Evolutionary conservation across 2,329 filamentous ascomycete genomes (phyloP), one percentile per base, ranked within the genome.

Genomic region (Botrytis sinoallii): DNA sequence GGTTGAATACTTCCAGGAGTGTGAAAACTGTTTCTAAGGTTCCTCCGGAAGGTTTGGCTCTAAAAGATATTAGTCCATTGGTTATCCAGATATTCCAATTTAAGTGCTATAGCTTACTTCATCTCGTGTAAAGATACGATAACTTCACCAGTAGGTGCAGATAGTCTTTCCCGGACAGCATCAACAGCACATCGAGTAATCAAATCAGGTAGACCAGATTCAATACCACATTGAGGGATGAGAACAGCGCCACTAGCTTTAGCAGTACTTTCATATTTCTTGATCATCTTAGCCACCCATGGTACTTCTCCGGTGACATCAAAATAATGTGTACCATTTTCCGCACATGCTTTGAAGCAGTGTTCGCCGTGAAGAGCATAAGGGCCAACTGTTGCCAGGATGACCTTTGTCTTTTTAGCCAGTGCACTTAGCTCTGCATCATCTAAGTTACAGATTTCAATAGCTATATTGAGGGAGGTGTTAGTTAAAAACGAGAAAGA

Each of bases 1-100:
- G 69, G 35, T 83, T 82, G 78, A 86, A 90, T 64, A 82, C 81
- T 40, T 91, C 89, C 73, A 89, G 84, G 35, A 90, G 76, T 65
- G 81, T 86, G 22, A 98, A 81, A 6, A 90, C 84, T 0, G 93
- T 94, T 48, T 88, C 86, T 7, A 95, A 82, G 2, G 92, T 91
- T 65, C 90, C 90, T n/a, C 90, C 90, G 1, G 90, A 92, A 4
- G 88, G 86, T 1, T 82, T 78, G 40, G 83, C 81, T 63, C 85
- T 88, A 81, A n/a, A 55, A 32, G 46, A 18, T 16, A 38, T 77
- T 70, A 77, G 73, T 22, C 14, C 40, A 73, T 29, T 29, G 40
- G 8, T 10, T 14, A 1, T 14, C 16, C 9, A 48, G 46, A 48
- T 8, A 48, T 8, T 25, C 46, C 29, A 55, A 29, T 12, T 25